A percentile compares a stretch with the other conserved stretches of the same genome.
Evolutionary conservation across 108 stramenopile genomes (phyloP).

Genomic region (Aureococcus anophagefferens): DNA sequence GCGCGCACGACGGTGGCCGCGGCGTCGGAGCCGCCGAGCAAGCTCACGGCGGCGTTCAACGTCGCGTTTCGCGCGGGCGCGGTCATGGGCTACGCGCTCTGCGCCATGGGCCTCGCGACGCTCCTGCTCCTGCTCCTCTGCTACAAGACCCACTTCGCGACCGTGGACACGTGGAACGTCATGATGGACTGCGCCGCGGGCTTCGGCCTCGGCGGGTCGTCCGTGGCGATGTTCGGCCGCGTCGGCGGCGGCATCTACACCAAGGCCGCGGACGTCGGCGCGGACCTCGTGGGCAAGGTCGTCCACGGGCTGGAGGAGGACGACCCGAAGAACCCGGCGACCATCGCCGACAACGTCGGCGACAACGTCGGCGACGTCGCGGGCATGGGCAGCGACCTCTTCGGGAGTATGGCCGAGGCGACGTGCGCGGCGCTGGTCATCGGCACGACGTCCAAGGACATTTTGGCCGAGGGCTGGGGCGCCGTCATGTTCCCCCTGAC

Average conservation of each 20-base stretch:
- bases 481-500: constrained; percentile 90
- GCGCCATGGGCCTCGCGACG: constrained; percentile 79
- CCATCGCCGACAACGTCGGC: constrained; percentile 98
- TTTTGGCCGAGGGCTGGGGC: constrained; percentile 79
- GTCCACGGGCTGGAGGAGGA: constrained; percentile 97
- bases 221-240: constrained; percentile 98
- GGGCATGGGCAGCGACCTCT: constrained; percentile 97
- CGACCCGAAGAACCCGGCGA: constrained; percentile 97
- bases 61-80: constrained; percentile 92
- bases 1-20: constrained; percentile 88
- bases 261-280: constrained; percentile 98
- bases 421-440: constrained; percentile 94
- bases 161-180: constrained; percentile 66
- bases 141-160: constrained; percentile 67
- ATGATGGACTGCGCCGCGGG: constrained; percentile 89
- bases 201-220: constrained; percentile 90
- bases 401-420: constrained; percentile 92
- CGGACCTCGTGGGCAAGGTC: constrained; percentile 98
- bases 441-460: constrained; percentile 50
- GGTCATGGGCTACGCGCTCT: constrained; percentile 96
- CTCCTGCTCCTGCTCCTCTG: constrained; percentile 66
- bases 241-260: constrained; percentile 99
- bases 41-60: constrained; percentile 85
- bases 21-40: background rate
- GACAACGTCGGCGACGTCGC: constrained; percentile 99